A percentile compares a stretch with the other conserved stretches of the same genome.
Evolutionary conservation across 208 protist species (phyloP).

Genomic region (Wallacemonas rigidus): DNA sequence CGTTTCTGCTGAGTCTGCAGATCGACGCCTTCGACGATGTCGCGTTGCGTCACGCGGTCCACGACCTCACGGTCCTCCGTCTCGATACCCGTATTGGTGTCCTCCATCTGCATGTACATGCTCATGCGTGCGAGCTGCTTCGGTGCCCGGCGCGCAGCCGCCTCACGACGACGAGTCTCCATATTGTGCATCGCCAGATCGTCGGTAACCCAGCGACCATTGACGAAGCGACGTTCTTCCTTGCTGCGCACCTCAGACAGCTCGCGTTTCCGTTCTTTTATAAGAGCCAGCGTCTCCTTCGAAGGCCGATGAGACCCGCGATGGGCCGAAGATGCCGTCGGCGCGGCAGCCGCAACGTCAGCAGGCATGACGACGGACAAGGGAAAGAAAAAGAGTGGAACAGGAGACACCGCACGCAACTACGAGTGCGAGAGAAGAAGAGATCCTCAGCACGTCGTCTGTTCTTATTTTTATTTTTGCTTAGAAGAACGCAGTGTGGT

Average conservation of each 20-base stretch:
- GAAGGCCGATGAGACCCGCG: constrained; percentile 24
- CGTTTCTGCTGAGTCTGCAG: constrained; percentile 92
- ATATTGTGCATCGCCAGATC: constrained; percentile 60
- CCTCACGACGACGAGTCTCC: constrained; percentile 51
- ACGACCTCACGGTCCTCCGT: constrained; percentile 90
- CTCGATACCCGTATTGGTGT: constrained; percentile 67
- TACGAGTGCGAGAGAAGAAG: neutral
- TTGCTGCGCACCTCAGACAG: constrained; percentile 32
- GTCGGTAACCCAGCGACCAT: constrained; percentile 85
- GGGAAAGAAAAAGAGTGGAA: neutral
- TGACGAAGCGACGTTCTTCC: constrained; percentile 65
- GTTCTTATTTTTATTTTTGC: constrained; percentile 16
- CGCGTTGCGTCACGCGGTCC: constrained; percentile 91
- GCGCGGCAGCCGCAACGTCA: neutral
- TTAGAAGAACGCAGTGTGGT: neutral
- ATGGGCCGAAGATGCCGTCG: constrained; percentile 19
- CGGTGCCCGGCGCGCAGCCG: constrained; percentile 59
- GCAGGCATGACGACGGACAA: neutral
- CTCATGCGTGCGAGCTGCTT: constrained; percentile 67
- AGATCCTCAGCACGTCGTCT: too few species aligned
- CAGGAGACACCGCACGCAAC: constrained; percentile 12
- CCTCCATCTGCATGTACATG: constrained; percentile 70
- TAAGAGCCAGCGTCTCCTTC: constrained; percentile 58
- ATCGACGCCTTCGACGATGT: constrained; percentile 91
- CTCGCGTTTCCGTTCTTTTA: constrained; percentile 53